A percentile compares a stretch with the other conserved stretches of the same genome.
These are phyloP conservation scores for Hura crepitans DNA, from an alignment of 441 rosid genomes.

Conservation along the genomic window DNA sequence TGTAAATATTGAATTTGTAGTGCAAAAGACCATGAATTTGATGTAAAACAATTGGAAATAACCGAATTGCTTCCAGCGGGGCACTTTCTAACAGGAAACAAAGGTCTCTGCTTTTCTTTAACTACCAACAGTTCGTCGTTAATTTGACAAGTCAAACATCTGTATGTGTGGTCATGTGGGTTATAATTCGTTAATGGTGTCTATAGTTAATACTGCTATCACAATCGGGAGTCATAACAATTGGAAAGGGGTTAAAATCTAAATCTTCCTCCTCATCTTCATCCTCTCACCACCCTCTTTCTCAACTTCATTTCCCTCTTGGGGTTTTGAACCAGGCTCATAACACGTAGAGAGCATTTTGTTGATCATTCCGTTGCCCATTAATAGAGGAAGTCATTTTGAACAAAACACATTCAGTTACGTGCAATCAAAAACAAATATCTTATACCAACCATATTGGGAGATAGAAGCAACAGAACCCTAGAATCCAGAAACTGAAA, in stretches of 20 bases:
- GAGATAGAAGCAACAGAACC: constrained; percentile 1
- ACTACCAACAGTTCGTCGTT: not conserved
- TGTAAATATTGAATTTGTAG: not conserved
- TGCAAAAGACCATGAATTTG: constrained; percentile 30
- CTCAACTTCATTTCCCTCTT: constrained; percentile 22
- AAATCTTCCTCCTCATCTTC: constrained; percentile 62
- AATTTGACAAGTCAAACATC: too few relatives aligned
- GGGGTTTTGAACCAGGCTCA: constrained; percentile 23
- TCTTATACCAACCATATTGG: not conserved
- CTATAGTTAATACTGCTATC: too few relatives aligned
- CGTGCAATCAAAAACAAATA: not conserved
- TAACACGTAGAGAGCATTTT: constrained; percentile 10
- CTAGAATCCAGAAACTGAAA: not conserved
- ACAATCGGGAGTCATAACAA: too few relatives aligned
- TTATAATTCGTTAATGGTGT: too few relatives aligned
- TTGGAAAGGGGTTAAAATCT: constrained; percentile 79
- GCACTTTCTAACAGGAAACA: not conserved
- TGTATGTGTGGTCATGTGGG: too few relatives aligned
- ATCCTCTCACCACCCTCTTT: not conserved
- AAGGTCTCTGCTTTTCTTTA: not conserved
- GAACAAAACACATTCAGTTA: constrained; percentile 7
- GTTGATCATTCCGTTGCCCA: constrained; percentile 26
- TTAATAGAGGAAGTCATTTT: constrained; percentile 21
- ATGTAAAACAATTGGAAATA: constrained; percentile 24
- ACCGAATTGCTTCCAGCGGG: not conserved